phyloP scores from a whole-genome alignment of 139 green algal genomes.

The Haematococcus sp. region DNA sequence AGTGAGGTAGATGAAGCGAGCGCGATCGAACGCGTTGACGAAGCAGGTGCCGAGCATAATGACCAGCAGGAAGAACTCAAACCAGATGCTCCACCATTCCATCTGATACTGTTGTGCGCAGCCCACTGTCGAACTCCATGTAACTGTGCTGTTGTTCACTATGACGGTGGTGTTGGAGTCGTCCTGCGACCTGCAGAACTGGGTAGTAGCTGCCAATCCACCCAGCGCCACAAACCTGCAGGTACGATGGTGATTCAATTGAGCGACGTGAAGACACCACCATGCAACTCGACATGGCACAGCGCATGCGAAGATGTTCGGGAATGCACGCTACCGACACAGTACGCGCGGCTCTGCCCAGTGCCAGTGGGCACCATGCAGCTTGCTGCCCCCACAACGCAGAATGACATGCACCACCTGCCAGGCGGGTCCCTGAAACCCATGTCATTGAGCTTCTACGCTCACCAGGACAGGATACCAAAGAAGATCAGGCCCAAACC shows the following conservation, averaged over 20 bases:
- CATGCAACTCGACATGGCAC: not conserved
- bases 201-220: constrained; percentile 14
- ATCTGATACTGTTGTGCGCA: constrained; percentile 21
- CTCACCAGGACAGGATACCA: constrained; percentile 5
- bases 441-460: not conserved
- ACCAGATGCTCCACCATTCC: constrained; percentile 32
- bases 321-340: too few species aligned
- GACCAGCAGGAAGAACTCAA: constrained; percentile 28
- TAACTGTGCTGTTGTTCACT: not conserved
- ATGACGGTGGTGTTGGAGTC: not conserved
- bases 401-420: not conserved
- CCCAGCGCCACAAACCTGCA: constrained; percentile 24
- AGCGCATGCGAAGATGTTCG: too few species aligned
- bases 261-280: not conserved
- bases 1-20: constrained; percentile 28
- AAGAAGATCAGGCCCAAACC: constrained; percentile 28
- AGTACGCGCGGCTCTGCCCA: too few species aligned
- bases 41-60: constrained; percentile 18
- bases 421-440: not conserved
- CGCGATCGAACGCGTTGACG: constrained; percentile 24
- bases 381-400: too few species aligned
- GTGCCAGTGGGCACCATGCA: too few species aligned
- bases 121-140: not conserved
- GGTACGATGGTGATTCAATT: not conserved
- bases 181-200: constrained; percentile 12